Base-by-base conservation (phyloP, 2,329 filamentous ascomycete genomes). In the Cadophora sp. region DNA sequence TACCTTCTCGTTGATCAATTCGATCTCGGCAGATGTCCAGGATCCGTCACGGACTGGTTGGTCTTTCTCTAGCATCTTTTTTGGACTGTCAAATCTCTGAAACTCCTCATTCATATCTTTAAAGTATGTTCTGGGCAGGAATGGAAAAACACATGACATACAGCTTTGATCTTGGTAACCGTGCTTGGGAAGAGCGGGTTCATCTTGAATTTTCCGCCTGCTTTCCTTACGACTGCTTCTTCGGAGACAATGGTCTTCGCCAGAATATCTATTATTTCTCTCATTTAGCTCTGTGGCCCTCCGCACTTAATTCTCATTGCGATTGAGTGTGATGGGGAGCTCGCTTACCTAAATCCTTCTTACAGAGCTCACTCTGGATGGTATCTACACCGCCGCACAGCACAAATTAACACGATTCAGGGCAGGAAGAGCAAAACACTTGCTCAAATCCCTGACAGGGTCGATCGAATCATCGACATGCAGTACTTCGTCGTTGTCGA, bases 381-480 rank as follows among this genome's bases (percentile, higher is more conserved):
- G 79, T 80, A 67, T 78, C 77, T 79, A 69, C 9, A 68, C 66
- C 11, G 53, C 64, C 27, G 40, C 59, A 69, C 60, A 65, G 64
- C 56, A 26, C 72, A 63, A 55, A 68, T 69, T 66, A 69, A 64
- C 26, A 4, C 31, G 1, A 56, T 51, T 48, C 55, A 16, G 37
- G 7, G 37, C 7, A 16, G 3, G 1, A 6, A 40, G 65, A 55
- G 14, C 31, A 56, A 29, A 71, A 12, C 67, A 77, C 79, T 75
- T 14, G 80, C 80, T 73, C 73, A 83, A 75, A 70, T 83, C 81
- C 5, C 81, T 77, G 24, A 82, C 79, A 22, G 81, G 81, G 70
- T 83, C 81, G 63, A 83, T 81, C 8, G 80, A 82, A 72, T 83
- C 81, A 68, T 83, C 81, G n/a, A 83, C 81, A 53, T 83, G 81